Percentiles rank a stretch among this genome's conserved stretches.
Conservation (phyloP, 768 basidiomycete species). For the Suillus cothurnatus region DNA sequence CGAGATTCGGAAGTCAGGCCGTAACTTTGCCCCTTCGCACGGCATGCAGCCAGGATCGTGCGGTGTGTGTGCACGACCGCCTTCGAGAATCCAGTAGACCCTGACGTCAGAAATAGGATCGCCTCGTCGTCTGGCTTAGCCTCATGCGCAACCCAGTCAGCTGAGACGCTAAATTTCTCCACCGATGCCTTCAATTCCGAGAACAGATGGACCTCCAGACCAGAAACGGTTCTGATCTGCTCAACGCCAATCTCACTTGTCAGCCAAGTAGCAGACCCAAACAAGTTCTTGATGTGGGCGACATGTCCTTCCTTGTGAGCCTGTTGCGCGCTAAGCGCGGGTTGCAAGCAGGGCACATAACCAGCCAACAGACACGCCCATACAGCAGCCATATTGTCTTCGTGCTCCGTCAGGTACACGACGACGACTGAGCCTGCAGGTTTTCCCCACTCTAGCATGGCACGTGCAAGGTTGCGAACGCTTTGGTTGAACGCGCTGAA, state of each 20-base stretch:
- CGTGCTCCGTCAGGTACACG: constrained; percentile 35
- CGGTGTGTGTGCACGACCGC: constrained; percentile 43
- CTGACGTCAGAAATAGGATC: constrained; percentile 42
- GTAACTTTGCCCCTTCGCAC: constrained; percentile 38
- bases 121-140: constrained; percentile 32
- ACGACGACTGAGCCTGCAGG: constrained; percentile 29
- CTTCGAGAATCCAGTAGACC: constrained; percentile 49
- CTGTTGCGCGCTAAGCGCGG: constrained; percentile 35
- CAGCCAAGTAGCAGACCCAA: constrained; percentile 33
- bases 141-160: constrained; percentile 21
- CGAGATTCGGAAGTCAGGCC: constrained; percentile 34
- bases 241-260: constrained; percentile 30
- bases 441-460: constrained; percentile 25
- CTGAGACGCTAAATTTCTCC: background rate
- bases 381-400: constrained; percentile 35
- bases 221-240: constrained; percentile 25
- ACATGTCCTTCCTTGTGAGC: constrained; percentile 33
- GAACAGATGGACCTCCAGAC: constrained; percentile 26
- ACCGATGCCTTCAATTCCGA: constrained; percentile 23
- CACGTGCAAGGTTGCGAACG: constrained; percentile 23
- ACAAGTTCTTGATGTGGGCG: constrained; percentile 30
- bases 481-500: constrained; percentile 23
- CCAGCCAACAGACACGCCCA: constrained; percentile 35
- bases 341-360: constrained; percentile 33
- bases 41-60: constrained; percentile 36